Evolutionary conservation across 192 early-diverging fungal genomes (phyloP), one percentile per base, ranked within the genome.

Genomic region (Gonapodya sp.): DNA sequence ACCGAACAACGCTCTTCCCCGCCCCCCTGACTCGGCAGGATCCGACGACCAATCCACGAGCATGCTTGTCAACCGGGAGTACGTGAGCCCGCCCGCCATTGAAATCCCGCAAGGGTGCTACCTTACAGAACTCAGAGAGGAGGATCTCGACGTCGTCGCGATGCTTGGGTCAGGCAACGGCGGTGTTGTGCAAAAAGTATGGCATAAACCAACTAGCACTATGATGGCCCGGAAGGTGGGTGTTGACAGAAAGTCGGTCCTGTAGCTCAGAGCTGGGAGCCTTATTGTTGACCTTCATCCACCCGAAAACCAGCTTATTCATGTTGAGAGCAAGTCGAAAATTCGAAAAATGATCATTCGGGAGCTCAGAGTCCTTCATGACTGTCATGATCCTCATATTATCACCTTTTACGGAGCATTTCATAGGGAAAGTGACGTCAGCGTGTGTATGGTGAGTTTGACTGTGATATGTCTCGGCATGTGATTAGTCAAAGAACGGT

Each of bases 401-500:
- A 96, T 99, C 0, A 92, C 94, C 30, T 99, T 93, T 82, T 98
- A 94, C 82, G 98, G 98, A 64, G 95, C 96, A 1, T 97, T 93
- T 81, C 87, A 94, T 73, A 90, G 94, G 73, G 92, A 92, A 74
- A 87, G 88, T 73, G 91, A 91, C 0, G 90, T 99, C 1, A 94
- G 93, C 1, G 94, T 99, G 37, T 97, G 94, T 85, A 97, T 99
- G 94, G 98, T 98, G 88, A 97, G 93, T 83, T 96, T 96, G 87
- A 31, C 74, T 2, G 34, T 81, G 24, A 31, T 35, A n/a, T n/a
- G n/a, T n/a, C n/a, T n/a, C n/a, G n/a, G n/a, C n/a, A n/a, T n/a
- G n/a, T n/a, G n/a, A n/a, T n/a, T n/a, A n/a, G n/a, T n/a, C n/a
- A n/a, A n/a, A n/a, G n/a, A n/a, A n/a, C 74, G 73, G 32, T 35